phyloP scores from a whole-genome alignment of 768 basidiomycete genomes.

The Pleurotus pulmonarius region DNA sequence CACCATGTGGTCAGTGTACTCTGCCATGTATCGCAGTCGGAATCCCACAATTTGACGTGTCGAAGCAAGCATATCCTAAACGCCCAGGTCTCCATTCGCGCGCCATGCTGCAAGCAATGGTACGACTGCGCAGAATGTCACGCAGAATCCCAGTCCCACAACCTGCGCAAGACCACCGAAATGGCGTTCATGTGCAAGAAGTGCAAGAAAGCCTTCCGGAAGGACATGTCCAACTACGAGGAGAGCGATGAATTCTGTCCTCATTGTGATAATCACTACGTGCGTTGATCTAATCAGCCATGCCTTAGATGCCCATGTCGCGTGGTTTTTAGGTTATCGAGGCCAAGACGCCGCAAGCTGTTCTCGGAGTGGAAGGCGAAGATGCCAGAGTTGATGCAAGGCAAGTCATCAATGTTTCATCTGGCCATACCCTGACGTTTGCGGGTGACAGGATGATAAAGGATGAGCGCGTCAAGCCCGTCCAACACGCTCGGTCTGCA shows the following conservation, averaged over 20 bases:
- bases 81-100: constrained; percentile 92
- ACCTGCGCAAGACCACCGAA: constrained; percentile 71
- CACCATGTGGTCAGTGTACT: constrained; percentile 4
- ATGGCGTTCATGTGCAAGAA: constrained; percentile 86
- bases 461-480: constrained; percentile 72
- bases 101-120: constrained; percentile 98
- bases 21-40: background rate
- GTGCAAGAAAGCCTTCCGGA: constrained; percentile 94
- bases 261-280: constrained; percentile 98
- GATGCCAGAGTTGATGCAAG: constrained; percentile 85
- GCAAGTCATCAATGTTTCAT: constrained; percentile 37
- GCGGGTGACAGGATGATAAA: constrained; percentile 68
- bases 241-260: constrained; percentile 99
- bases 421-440: constrained; percentile 2
- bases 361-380: constrained; percentile 85
- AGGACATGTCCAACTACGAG: constrained; percentile 89
- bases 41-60: background rate
- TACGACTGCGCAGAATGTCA: constrained; percentile 97
- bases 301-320: background rate
- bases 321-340: constrained; percentile 67
- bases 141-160: constrained; percentile 75
- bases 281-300: constrained; percentile 33
- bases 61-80: constrained; percentile 93
- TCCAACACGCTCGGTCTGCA: constrained; percentile 40
- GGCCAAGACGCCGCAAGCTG: constrained; percentile 86